phyloP scores from a whole-genome alignment of 225 moss, liverwort and hornwort species.

The Rhytidiadelphus loreus region DNA sequence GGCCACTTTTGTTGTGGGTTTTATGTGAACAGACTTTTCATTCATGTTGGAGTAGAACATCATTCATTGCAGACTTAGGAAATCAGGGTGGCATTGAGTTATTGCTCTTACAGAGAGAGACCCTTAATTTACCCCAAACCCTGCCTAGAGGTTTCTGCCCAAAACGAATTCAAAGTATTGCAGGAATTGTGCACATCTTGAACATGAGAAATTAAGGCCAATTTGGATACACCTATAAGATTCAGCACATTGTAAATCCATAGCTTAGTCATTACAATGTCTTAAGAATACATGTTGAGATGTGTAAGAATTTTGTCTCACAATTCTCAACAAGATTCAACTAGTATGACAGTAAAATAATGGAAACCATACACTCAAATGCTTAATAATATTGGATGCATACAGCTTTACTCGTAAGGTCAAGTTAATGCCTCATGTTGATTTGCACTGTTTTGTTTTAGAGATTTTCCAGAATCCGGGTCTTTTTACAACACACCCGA shows the following conservation, averaged over 20 bases:
- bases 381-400: background rate
- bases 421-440: background rate
- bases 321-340: background rate
- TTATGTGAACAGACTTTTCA: background rate
- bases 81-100: background rate
- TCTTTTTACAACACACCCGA: conserved; percentile 44
- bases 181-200: background rate
- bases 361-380: background rate
- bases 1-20: background rate
- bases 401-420: background rate
- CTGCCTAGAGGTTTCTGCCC: background rate
- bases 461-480: conserved; percentile 66
- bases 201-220: background rate
- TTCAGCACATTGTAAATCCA: background rate
- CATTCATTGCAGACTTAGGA: background rate
- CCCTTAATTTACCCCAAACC: background rate
- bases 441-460: background rate
- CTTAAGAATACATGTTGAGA: background rate
- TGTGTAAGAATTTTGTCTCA: background rate
- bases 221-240: background rate
- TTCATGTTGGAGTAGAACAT: background rate
- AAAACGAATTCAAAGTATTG: too few species aligned
- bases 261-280: background rate
- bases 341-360: too few species aligned
- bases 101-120: background rate